phyloP scores from a whole-genome alignment of 1,284 basidiomycete genomes.

The Coriolopsis trogii region DNA sequence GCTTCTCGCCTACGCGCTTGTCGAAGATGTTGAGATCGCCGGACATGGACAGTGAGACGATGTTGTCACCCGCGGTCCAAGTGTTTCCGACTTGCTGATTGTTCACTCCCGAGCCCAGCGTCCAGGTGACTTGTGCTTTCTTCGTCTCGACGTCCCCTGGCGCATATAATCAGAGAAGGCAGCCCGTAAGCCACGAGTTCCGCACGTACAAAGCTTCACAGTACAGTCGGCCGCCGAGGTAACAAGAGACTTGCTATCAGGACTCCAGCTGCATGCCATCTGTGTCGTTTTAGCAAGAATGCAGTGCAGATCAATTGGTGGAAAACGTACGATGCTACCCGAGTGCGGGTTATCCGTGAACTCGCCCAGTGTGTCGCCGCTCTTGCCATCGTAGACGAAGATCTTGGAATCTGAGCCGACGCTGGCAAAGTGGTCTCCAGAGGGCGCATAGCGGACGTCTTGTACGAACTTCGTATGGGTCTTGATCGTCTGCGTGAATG shows the following conservation, averaged over 20 bases:
- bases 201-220: slow-evolving; percentile 79
- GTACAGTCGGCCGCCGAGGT: slow-evolving; percentile 90
- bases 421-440: slow-evolving; percentile 85
- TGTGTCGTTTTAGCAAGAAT: no score
- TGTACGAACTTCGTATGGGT: slow-evolving; percentile 96
- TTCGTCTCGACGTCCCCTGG: slow-evolving; percentile 80
- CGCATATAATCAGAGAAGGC: background rate
- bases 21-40: slow-evolving; percentile 90
- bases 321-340: slow-evolving; percentile 76
- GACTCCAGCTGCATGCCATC: slow-evolving; percentile 82
- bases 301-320: no score
- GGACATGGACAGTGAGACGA: slow-evolving; percentile 86
- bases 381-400: slow-evolving; percentile 92
- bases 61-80: slow-evolving; percentile 72
- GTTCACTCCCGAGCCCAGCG: slow-evolving; percentile 67
- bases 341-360: slow-evolving; percentile 68
- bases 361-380: slow-evolving; percentile 79
- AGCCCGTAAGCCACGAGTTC: background rate
- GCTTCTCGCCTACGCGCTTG: slow-evolving; percentile 62
- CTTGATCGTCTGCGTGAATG: slow-evolving; percentile 66
- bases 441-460: slow-evolving; percentile 84
- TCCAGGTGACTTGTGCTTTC: slow-evolving; percentile 71
- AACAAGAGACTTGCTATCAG: slow-evolving; percentile 72
- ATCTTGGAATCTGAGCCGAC: slow-evolving; percentile 92
- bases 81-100: slow-evolving; percentile 90